Conservation (phyloP, 2,329 filamentous ascomycete genomes). For the Pseudovirgaria hyperparasitica region DNA sequence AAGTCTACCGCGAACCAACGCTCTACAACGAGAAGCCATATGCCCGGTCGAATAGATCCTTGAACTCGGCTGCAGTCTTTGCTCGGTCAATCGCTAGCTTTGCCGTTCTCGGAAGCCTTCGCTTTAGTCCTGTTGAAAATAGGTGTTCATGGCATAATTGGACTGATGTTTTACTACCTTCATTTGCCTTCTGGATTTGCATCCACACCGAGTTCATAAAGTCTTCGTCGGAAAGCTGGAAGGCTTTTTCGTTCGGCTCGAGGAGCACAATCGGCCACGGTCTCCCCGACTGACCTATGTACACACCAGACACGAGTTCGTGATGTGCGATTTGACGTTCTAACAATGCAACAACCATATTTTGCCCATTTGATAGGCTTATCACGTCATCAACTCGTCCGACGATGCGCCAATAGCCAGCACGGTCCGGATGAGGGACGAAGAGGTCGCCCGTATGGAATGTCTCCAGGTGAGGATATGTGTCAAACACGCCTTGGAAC, state of each 20-base stretch:
- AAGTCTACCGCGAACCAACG: no score
- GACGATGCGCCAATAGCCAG: conserved; percentile 35
- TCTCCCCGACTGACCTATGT: conserved; percentile 44
- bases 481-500: conserved; percentile 29
- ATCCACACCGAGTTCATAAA: conserved; percentile 38
- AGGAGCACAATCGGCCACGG: conserved; percentile 42
- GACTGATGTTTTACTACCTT: conserved; percentile 31
- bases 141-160: no score
- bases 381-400: conserved; percentile 35
- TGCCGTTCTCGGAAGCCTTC: conserved; percentile 43
- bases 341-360: conserved; percentile 34
- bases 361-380: conserved; percentile 37
- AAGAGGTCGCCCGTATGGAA: conserved; percentile 41
- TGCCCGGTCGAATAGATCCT: conserved; percentile 32
- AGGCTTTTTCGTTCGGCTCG: conserved; percentile 35
- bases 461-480: conserved; percentile 27
- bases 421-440: conserved; percentile 27
- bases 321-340: conserved; percentile 44
- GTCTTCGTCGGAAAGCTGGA: conserved; percentile 29
- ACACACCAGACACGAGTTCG: conserved; percentile 39
- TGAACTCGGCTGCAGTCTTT: conserved; percentile 37
- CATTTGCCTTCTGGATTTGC: conserved; percentile 38
- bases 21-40: no score
- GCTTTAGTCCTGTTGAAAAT: no score
- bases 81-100: conserved; percentile 45